phyloP scores from a whole-genome alignment of 2,329 filamentous ascomycete genomes.

The Neophaeococcomyces mojaviensis region DNA sequence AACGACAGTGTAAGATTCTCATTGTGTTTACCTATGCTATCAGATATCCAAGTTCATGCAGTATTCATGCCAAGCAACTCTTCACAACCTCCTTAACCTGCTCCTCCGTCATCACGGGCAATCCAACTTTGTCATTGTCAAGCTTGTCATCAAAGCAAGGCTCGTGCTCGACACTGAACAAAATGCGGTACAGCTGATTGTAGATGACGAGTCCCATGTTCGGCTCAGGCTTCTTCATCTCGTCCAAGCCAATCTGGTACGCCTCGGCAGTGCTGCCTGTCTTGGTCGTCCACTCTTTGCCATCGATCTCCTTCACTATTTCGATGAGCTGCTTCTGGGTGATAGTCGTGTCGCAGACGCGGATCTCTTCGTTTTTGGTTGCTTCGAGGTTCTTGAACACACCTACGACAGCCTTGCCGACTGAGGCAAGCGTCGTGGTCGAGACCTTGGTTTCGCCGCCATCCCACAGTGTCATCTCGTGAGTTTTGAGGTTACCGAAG shows the following conservation, averaged over 20 bases:
- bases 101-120: constrained; percentile 1
- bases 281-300: constrained; percentile 10
- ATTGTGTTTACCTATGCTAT: too few species aligned
- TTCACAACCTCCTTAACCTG: constrained; percentile 7
- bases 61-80: background rate
- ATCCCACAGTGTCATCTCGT: constrained; percentile 40
- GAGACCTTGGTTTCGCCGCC: constrained; percentile 44
- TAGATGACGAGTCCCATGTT: background rate
- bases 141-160: background rate
- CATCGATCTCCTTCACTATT: constrained; percentile 16
- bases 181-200: constrained; percentile 6
- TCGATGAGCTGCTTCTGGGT: constrained; percentile 38
- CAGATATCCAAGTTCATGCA: too few species aligned
- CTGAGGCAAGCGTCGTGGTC: constrained; percentile 39
- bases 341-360: constrained; percentile 38
- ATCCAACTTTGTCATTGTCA: background rate
- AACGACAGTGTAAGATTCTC: too few species aligned
- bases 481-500: constrained; percentile 36
- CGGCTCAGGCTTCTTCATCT: constrained; percentile 5
- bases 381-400: constrained; percentile 43
- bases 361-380: constrained; percentile 48
- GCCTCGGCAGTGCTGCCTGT: constrained; percentile 1
- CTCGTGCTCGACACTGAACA: background rate
- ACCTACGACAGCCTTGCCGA: constrained; percentile 44
- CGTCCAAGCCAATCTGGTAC: constrained; percentile 1